Evolutionary conservation across 2,329 filamentous ascomycete genomes (phyloP), one percentile per base, ranked within the genome.

Genomic region (Trichoderma sp.): DNA sequence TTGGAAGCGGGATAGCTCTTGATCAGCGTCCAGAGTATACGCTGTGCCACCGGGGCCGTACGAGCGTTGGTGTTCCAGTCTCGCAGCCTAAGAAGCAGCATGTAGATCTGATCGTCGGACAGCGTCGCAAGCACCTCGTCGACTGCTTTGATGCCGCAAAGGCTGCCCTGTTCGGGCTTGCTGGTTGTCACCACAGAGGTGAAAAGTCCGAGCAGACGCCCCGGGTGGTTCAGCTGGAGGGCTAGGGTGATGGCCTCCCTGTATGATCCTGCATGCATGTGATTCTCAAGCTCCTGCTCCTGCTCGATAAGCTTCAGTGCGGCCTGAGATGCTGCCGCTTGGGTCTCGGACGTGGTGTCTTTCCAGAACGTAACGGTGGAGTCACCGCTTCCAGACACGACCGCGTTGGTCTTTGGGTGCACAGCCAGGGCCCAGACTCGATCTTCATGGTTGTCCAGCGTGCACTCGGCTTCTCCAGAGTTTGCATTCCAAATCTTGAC

Each of bases 31-130:
- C 88, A 90, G 7, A 99, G 79, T 15, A 99, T 89, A 41, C 89
- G 87, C 78, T 99, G 95, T 1, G 95, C 91, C 1, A 98, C 88
- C 5, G 88, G 85, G 0, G 93, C 89, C 3, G 92, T 96, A 67
- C 92, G 85, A 0, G 92, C 93, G 71, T 98, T 98, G 5, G 95
- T 96, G 75, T 99, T 99, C 95, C 95, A 99, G 78, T 99, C 95
- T 52, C 96, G 85, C 51, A 97, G 78, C 66, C 95, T 84, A 44
- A 94, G 81, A 0, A 99, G 84, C 15, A 99, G 84, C 7, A 87
- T 82, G 77, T 92, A 96, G 15, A 99, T 85, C 75, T 98, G 94
- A 70, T 94, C 90, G 70, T 95, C 89, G 5, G 89, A 90, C 6
- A 99, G 82, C 14, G 81, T 85, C n/a, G 83, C 86, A 1, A 99